phyloP scores from a whole-genome alignment of 106 monocot species.

The Vanilla planifolia region DNA sequence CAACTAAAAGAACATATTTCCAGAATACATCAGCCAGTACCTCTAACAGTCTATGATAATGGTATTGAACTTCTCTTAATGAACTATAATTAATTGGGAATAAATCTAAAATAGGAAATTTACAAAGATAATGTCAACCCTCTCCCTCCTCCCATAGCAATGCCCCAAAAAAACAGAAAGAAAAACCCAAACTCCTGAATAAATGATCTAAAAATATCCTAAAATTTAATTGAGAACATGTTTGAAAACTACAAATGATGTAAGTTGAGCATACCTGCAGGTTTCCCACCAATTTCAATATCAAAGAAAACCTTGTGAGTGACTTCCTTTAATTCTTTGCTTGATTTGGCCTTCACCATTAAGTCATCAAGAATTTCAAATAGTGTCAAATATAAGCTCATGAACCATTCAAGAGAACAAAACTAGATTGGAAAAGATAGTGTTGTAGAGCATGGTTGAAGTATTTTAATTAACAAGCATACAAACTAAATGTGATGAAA shows the following conservation, averaged over 20 bases:
- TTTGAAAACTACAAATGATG: no score
- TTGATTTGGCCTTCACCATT: constrained; percentile 50
- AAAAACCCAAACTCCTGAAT: no score
- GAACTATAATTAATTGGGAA: no score
- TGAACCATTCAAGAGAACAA: background rate
- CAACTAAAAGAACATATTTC: background rate
- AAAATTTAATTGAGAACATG: background rate
- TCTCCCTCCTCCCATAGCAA: no score
- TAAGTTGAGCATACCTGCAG: constrained; percentile 56
- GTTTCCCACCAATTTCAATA: constrained; percentile 54
- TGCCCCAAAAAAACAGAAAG: no score
- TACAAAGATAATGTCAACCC: no score
- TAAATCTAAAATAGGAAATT: no score
- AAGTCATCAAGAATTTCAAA: background rate
- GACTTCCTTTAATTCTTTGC: constrained; percentile 39
- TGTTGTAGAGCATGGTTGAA: background rate
- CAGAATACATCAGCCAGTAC: background rate
- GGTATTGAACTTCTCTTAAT: no score
- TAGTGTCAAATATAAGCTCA: background rate
- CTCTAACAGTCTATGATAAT: no score
- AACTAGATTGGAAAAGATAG: background rate
- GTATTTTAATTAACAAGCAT: background rate
- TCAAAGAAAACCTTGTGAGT: constrained; percentile 64
- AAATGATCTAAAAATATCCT: no score
- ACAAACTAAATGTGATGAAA: background rate